These are phyloP conservation scores for Skeletonema marinoi DNA, from an alignment of 108 stramenopile species.

Conservation along the genomic window DNA sequence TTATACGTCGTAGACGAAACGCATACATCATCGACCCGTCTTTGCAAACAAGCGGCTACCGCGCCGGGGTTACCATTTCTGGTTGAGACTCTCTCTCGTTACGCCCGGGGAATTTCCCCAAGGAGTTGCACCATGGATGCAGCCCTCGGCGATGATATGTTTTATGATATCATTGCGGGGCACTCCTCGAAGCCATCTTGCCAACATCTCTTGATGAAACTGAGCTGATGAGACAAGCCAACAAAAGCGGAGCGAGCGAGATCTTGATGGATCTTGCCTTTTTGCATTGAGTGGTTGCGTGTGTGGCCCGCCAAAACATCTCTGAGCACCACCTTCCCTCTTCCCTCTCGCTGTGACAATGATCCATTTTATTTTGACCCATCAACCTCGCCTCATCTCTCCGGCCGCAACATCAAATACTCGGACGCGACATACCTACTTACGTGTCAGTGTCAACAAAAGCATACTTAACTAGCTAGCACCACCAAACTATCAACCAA, in stretches of 20 bases:
- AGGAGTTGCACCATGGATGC: slow-evolving; percentile 44
- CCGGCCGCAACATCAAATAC: too few relatives aligned
- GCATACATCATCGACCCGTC: slow-evolving; percentile 8
- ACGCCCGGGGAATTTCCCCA: slow-evolving; percentile 87
- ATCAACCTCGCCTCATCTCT: too few relatives aligned
- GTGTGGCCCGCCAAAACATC: too few relatives aligned
- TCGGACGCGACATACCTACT: too few relatives aligned
- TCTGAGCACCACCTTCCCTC: too few relatives aligned
- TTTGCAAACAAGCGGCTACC: slow-evolving; percentile 19
- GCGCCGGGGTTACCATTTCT: slow-evolving; percentile 40
- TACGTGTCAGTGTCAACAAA: too few relatives aligned
- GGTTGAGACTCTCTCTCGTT: slow-evolving; percentile 73
- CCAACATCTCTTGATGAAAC: slow-evolving; percentile 15
- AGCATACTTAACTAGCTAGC: background rate
- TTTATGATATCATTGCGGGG: slow-evolving; percentile 47
- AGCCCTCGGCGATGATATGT: slow-evolving; percentile 61
- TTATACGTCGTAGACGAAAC: background rate
- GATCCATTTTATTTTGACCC: background rate
- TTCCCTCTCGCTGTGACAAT: too few relatives aligned
- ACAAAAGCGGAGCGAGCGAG: too few relatives aligned
- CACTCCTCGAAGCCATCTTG: slow-evolving; percentile 63
- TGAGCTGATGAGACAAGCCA: background rate
- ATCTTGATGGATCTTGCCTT: too few relatives aligned
- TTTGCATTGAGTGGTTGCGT: background rate
- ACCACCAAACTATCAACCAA: background rate